Base-by-base conservation (phyloP, 1,284 basidiomycete species). In the Pseudozyma thailandica region DNA sequence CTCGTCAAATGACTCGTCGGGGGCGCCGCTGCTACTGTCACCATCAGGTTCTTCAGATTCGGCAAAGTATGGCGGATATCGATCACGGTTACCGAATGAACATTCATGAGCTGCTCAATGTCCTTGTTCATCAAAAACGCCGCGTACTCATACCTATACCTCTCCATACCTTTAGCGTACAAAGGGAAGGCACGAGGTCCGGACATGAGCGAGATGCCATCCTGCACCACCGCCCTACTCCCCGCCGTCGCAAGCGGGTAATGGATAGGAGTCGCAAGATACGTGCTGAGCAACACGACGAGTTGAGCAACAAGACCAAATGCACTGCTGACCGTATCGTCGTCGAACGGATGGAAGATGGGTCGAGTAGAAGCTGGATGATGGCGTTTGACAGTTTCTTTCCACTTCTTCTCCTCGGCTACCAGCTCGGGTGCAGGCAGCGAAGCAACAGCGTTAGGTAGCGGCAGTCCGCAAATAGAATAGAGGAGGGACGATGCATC, bases 61-160 rank as follows among this genome's bases (percentile, higher is more conserved):
- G 94, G 93, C 33, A 99, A 86, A 0, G 94, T 98, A 82, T 98
- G 94, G 38, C 94, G 89, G 84, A 97, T 89, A 84, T 99, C 96
- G 55, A 98, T 86, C 79, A 93, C 89, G 18, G 90, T 64, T 39
- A 80, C 51, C 48, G 53, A 52, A 51, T 75, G 60, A n/a, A 64
- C 61, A 50, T 78, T 78, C 75, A 80, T 75, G 30, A 82, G 71
- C 58, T 75, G 57, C 85, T 98, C 95, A 70, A 98, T 93, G 82
- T 99, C 87, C 85, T 98, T 99, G 86, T 98, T 98, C 35, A 98
- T 86, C 45, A 98, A 84, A 82, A 96, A 98, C 4, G 98, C 94
- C 9, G 90, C 96, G 84, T 98, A 99, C 82, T 98, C 95, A 83
- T 96, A 99, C 26, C 96, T 88, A 84, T 98, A 98, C 38, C 90